Percentiles rank a stretch among this genome's conserved stretches.
Conservation (phyloP, 805 yeast genomes). For the Saccharomycopsis fermentans region DNA sequence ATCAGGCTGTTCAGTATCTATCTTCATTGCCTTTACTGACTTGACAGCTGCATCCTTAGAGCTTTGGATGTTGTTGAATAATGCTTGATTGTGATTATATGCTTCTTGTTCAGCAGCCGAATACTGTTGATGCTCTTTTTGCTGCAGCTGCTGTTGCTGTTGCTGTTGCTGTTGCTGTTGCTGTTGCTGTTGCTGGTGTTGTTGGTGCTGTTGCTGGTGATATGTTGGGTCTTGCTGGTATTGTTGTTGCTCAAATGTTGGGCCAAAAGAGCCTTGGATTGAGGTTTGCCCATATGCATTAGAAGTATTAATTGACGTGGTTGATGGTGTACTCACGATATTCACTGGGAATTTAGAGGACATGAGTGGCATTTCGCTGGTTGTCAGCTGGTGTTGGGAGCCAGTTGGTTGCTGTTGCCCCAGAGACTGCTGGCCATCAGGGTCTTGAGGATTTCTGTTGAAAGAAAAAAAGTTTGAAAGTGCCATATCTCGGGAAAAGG, state of each 20-base stretch:
- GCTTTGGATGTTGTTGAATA: conserved; percentile 15
- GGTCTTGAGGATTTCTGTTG: conserved; percentile 15
- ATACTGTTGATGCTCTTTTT: conserved; percentile 14
- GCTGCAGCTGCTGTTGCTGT: conserved; percentile 11
- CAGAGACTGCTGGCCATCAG: not conserved
- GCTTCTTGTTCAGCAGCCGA: not conserved
- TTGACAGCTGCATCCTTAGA: conserved; percentile 3
- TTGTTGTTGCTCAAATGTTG: not conserved
- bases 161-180: not conserved
- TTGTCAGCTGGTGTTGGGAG: conserved; percentile 2
- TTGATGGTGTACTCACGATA: conserved; percentile 12
- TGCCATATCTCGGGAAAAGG: conserved; percentile 5
- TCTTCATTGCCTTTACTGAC: conserved; percentile 9
- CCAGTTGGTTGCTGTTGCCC: conserved; percentile 11
- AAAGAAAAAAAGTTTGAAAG: conserved; percentile 14
- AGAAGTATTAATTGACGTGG: conserved; percentile 15
- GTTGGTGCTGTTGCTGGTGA: conserved; percentile 12
- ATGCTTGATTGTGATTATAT: not conserved
- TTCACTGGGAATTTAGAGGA: conserved; percentile 12
- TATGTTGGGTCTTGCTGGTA: not conserved
- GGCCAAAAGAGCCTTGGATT: conserved; percentile 8
- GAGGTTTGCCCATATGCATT: conserved; percentile 17
- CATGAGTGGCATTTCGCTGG: not conserved
- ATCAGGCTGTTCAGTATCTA: conserved; percentile 17
- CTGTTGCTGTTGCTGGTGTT: not conserved